These are phyloP conservation scores for Erythrobasidium hasegawianum DNA, from an alignment of 1,284 basidiomycete genomes.

Conservation along the genomic window DNA sequence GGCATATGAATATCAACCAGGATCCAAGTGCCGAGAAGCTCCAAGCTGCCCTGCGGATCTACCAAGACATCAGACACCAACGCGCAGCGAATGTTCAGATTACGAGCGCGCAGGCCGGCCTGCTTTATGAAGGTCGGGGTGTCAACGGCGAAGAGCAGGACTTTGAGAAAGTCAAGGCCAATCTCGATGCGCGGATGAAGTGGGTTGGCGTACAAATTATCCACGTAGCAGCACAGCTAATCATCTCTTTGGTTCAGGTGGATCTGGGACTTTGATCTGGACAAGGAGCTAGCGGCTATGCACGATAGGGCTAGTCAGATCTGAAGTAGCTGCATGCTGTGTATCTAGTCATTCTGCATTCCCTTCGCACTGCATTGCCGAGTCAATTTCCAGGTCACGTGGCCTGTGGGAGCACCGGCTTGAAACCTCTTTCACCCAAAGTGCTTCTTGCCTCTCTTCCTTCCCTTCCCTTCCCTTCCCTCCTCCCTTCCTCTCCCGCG, in stretches of 20 bases:
- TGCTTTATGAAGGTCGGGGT: conserved; percentile 41
- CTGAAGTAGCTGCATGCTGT: too few species aligned
- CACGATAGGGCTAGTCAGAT: background rate
- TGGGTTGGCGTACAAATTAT: conserved; percentile 4
- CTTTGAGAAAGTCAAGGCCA: conserved; percentile 34
- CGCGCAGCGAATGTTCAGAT: conserved; percentile 43
- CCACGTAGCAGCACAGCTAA: too few species aligned
- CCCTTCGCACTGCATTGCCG: too few species aligned
- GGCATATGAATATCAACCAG: conserved; percentile 39
- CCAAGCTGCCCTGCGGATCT: conserved; percentile 38
- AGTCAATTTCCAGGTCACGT: too few species aligned
- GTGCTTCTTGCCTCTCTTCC: too few species aligned
- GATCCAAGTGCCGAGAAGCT: conserved; percentile 13
- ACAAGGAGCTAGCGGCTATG: conserved; percentile 32
- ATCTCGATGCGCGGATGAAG: conserved; percentile 35
- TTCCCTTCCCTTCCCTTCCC: too few species aligned
- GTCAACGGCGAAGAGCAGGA: conserved; percentile 36
- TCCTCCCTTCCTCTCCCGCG: too few species aligned
- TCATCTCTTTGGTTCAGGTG: too few species aligned
- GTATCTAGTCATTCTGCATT: too few species aligned
- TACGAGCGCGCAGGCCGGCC: conserved; percentile 41
- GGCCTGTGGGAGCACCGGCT: too few species aligned
- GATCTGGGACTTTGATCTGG: conserved; percentile 39
- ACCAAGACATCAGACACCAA: conserved; percentile 43
- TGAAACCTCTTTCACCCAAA: too few species aligned